These are phyloP conservation scores for Sequoia sempervirens DNA, from an alignment of 75 land plant genomes.

Conservation along the genomic window DNA sequence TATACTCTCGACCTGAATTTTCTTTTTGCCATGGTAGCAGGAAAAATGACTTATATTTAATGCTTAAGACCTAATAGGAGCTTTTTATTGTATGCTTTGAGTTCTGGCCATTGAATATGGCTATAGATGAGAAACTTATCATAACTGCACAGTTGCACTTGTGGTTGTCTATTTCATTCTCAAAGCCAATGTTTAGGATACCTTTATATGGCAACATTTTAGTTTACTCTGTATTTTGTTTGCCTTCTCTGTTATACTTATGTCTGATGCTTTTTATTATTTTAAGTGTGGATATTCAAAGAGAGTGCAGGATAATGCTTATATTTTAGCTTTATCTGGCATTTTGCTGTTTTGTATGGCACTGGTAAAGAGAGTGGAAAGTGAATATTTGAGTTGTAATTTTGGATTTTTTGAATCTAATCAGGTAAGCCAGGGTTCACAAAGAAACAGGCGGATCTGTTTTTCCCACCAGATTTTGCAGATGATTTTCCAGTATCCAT, in stretches of 20 bases:
- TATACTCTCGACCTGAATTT: not conserved
- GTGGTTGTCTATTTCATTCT: not conserved
- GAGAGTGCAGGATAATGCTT: not conserved
- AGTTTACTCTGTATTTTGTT: not conserved
- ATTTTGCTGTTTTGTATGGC: not conserved
- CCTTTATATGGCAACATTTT: not conserved
- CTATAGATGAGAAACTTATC: not conserved
- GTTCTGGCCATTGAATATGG: not conserved
- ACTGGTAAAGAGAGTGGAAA: not conserved
- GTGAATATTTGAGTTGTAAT: not conserved
- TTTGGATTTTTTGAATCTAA: not conserved
- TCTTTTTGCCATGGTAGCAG: not conserved
- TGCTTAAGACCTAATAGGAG: not conserved
- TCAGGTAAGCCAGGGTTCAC: conserved; percentile 86
- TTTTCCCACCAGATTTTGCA: conserved; percentile 96
- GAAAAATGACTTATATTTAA: not conserved
- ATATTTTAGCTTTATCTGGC: not conserved
- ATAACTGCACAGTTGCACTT: not conserved
- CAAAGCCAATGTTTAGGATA: not conserved
- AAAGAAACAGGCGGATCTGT: conserved; percentile 96
- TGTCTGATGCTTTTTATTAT: not conserved
- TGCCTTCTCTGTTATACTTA: not conserved
- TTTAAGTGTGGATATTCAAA: not conserved
- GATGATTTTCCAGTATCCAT: conserved; percentile 97
- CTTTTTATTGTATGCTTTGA: not conserved